phyloP scores from a whole-genome alignment of 176 grass and related monocot species.

The Carex myosuroides region DNA sequence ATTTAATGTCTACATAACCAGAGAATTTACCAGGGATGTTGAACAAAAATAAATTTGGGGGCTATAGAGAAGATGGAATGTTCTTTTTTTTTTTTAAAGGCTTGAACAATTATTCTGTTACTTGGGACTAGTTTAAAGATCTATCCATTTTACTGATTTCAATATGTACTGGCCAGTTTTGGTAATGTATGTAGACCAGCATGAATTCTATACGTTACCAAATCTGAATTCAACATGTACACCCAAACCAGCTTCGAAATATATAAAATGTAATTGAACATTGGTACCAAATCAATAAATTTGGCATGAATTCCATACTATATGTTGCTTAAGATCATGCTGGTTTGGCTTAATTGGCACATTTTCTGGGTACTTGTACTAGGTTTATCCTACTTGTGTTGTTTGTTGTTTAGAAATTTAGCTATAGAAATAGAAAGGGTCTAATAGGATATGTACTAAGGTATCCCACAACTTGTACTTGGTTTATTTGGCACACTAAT shows the following conservation, averaged over 20 bases:
- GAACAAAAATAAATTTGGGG: not conserved
- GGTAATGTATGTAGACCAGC: not conserved
- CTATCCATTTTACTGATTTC: not conserved
- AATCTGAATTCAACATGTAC: too few species aligned
- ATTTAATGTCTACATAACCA: not conserved
- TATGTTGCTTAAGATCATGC: too few species aligned
- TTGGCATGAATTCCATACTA: too few species aligned
- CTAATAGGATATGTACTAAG: not conserved
- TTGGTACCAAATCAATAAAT: too few species aligned
- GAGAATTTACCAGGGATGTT: not conserved
- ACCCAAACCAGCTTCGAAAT: too few species aligned
- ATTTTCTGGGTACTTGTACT: too few species aligned
- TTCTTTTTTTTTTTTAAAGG: not conserved
- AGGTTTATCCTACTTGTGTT: not conserved
- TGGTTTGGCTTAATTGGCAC: too few species aligned
- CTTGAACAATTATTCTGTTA: not conserved
- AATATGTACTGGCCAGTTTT: not conserved
- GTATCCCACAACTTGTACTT: not conserved
- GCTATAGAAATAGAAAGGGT: not conserved
- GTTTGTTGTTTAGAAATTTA: not conserved
- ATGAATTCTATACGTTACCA: too few species aligned
- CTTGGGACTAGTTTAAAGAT: not conserved
- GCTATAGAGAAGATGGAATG: not conserved
- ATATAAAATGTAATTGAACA: too few species aligned
- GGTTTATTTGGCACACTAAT: not conserved